phyloP scores from a whole-genome alignment of 2,329 filamentous ascomycete genomes.

The Claviceps capensis region DNA sequence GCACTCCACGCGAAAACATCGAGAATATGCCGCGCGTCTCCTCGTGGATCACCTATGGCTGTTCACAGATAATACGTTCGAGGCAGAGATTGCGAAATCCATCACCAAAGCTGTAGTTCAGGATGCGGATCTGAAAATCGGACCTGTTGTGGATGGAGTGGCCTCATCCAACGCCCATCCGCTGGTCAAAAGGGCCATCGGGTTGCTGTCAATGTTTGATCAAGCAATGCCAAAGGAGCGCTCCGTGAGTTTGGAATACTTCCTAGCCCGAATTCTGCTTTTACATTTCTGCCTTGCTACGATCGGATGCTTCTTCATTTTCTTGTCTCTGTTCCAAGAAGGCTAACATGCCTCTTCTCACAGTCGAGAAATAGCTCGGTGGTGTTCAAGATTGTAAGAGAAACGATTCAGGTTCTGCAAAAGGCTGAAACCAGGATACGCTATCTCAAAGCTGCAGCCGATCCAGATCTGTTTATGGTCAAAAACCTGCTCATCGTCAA shows the following conservation, averaged over 20 bases:
- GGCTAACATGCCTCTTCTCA: neutral
- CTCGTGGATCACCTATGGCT: slow-evolving; percentile 45
- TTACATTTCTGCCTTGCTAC: too few species aligned
- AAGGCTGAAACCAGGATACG: slow-evolving; percentile 61
- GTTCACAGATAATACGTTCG: slow-evolving; percentile 40
- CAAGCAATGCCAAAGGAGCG: slow-evolving; percentile 50
- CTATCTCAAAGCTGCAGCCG: slow-evolving; percentile 43
- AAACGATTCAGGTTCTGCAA: slow-evolving; percentile 73
- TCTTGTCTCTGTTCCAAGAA: neutral
- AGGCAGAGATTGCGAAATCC: slow-evolving; percentile 39
- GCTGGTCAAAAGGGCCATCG: slow-evolving; percentile 42
- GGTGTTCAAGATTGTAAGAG: slow-evolving; percentile 64
- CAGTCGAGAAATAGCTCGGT: slow-evolving; percentile 36
- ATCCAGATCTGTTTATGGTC: slow-evolving; percentile 83
- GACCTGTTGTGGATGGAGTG: slow-evolving; percentile 31
- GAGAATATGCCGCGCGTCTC: slow-evolving; percentile 41
- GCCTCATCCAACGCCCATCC: slow-evolving; percentile 45
- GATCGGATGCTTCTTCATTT: neutral
- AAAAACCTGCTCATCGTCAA: slow-evolving; percentile 91
- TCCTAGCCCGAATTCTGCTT: too few species aligned
- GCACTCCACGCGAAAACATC: slow-evolving; percentile 36
- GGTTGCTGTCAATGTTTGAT: slow-evolving; percentile 48
- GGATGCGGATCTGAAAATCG: slow-evolving; percentile 36
- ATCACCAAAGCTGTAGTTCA: slow-evolving; percentile 35
- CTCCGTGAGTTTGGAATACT: slow-evolving; percentile 31